Evolutionary conservation across 208 protist species (phyloP).

Genomic region (Tritrichomonas musculus): DNA sequence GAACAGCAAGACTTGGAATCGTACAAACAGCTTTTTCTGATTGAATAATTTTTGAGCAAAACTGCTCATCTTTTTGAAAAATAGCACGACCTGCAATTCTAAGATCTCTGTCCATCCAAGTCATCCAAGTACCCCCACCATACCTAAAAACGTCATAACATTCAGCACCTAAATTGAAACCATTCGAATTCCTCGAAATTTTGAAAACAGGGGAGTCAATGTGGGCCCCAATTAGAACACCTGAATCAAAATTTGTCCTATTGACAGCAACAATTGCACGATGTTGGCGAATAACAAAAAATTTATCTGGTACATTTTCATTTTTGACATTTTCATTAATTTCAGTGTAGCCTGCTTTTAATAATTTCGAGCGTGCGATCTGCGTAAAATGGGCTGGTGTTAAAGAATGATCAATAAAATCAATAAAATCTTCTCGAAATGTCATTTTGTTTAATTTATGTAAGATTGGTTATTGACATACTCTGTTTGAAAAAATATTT

Average conservation of each 20-base stretch:
- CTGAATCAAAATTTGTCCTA: neutral
- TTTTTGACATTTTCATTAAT: neutral
- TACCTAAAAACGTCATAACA: neutral
- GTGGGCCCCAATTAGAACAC: neutral
- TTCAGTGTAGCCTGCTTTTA: neutral
- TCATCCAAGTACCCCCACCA: neutral
- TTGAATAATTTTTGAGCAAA: neutral
- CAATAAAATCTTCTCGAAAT: neutral
- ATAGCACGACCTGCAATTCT: neutral
- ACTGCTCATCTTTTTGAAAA: neutral
- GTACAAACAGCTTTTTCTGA: neutral
- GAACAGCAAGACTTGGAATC: slow-evolving; percentile 3
- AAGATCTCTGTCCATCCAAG: slow-evolving; percentile 31
- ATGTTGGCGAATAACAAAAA: neutral
- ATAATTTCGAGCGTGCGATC: neutral
- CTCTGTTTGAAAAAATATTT: too few relatives aligned
- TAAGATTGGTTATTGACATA: too few relatives aligned
- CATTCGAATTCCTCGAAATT: neutral
- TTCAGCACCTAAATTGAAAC: neutral
- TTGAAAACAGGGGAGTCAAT: neutral
- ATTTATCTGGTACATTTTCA: neutral
- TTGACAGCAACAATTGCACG: neutral
- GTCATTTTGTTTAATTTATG: too few relatives aligned
- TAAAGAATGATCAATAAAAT: neutral
- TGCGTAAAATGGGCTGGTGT: neutral